A percentile compares a stretch with the other conserved stretches of the same genome.
These are phyloP conservation scores for Fraxinus albicans DNA, from an alignment of 305 asterid genomes.

Conservation along the genomic window DNA sequence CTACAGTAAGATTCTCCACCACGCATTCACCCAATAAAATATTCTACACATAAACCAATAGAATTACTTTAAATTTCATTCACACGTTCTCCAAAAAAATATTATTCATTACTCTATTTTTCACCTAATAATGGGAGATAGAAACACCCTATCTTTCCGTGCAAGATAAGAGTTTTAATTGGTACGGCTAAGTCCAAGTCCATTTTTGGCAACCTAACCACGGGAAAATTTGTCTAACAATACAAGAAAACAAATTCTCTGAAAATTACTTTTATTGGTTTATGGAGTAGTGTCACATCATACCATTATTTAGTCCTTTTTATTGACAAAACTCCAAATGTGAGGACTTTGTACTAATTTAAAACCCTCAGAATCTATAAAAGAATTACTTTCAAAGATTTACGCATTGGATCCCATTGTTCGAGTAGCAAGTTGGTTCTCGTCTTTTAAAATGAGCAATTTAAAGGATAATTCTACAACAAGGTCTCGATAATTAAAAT, in stretches of 20 bases:
- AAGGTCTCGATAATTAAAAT: not conserved
- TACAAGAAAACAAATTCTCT: not conserved
- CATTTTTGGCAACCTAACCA: constrained; percentile 10
- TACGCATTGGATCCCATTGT: not conserved
- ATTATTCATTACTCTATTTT: no score
- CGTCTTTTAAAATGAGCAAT: not conserved
- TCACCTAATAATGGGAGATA: no score
- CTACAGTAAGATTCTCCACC: no score
- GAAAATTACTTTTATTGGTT: not conserved
- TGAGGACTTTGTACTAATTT: not conserved
- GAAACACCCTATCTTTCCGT: not conserved
- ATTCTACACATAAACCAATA: no score
- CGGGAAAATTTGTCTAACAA: not conserved
- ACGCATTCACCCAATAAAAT: no score
- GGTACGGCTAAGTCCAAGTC: not conserved
- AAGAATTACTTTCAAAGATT: not conserved
- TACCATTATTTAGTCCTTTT: not conserved
- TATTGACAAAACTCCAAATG: not conserved
- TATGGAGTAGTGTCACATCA: not conserved
- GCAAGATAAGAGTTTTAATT: not conserved
- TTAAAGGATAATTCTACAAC: not conserved
- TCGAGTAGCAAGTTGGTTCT: not conserved
- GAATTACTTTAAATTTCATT: no score
- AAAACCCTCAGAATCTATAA: not conserved
- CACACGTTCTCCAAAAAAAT: no score